These are phyloP conservation scores for Cytospora mali DNA, from an alignment of 2,329 filamentous ascomycete species.

Conservation along the genomic window DNA sequence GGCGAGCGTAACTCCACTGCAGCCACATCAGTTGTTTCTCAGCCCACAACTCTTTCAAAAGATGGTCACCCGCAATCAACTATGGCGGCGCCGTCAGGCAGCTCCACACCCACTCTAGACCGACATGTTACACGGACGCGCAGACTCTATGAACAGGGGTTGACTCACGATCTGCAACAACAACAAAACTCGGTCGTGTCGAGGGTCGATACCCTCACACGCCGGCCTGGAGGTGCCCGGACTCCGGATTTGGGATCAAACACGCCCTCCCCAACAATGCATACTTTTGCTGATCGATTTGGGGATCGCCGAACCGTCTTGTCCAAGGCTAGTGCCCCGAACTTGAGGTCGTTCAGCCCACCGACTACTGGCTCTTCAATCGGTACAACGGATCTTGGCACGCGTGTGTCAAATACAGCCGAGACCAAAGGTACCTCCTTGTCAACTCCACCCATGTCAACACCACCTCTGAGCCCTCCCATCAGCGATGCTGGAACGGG, in stretches of 20 bases:
- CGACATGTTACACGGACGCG: slow-evolving; percentile 70
- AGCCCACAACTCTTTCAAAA: slow-evolving; percentile 56
- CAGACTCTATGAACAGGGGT: slow-evolving; percentile 79
- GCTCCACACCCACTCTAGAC: slow-evolving; percentile 53
- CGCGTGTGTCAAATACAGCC: slow-evolving; percentile 36
- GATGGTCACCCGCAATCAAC: slow-evolving; percentile 49
- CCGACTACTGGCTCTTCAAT: slow-evolving; percentile 43
- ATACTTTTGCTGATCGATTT: slow-evolving; percentile 50
- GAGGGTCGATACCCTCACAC: slow-evolving; percentile 77
- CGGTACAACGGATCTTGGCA: slow-evolving; percentile 38
- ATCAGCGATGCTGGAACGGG: slow-evolving; percentile 65
- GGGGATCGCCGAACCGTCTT: slow-evolving; percentile 48
- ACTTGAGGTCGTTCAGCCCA: slow-evolving; percentile 62
- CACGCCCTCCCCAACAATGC: slow-evolving; percentile 49
- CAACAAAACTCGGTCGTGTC: slow-evolving; percentile 76
- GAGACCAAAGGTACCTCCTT: slow-evolving; percentile 43
- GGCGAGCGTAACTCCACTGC: slow-evolving; percentile 79
- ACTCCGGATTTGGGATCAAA: slow-evolving; percentile 53
- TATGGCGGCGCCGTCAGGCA: slow-evolving; percentile 40
- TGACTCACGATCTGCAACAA: slow-evolving; percentile 78
- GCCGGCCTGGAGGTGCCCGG: slow-evolving; percentile 53
- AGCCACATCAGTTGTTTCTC: slow-evolving; percentile 85
- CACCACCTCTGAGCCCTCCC: slow-evolving; percentile 66
- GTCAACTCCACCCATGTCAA: slow-evolving; percentile 21
- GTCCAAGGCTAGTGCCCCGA: slow-evolving; percentile 67